These are phyloP conservation scores for Malus hybrid DNA, from an alignment of 331 rosid genomes.

Conservation along the genomic window DNA sequence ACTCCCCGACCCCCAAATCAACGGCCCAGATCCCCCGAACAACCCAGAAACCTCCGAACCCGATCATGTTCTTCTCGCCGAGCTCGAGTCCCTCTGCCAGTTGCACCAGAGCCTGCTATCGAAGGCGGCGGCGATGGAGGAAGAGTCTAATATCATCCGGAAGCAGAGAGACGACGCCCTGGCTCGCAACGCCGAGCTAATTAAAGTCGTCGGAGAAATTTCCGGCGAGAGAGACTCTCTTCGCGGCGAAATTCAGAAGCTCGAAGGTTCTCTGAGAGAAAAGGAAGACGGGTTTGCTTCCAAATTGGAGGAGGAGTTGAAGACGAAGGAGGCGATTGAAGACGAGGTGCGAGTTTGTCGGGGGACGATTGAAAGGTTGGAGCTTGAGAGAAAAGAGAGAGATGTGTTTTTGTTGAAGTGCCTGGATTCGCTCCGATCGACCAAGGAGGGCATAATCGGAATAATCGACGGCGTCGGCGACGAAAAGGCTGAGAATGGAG, in stretches of 20 bases:
- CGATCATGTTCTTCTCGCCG: conserved; percentile 13
- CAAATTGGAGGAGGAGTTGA: conserved; percentile 22
- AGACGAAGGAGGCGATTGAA: conserved; percentile 9
- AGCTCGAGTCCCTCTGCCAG: conserved; percentile 24
- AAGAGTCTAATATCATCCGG: conserved; percentile 1
- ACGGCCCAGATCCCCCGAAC: conserved; percentile 6
- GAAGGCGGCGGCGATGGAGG: conserved; percentile 13
- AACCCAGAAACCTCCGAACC: conserved; percentile 5
- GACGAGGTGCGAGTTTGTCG: conserved; percentile 20
- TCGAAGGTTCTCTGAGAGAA: conserved; percentile 16
- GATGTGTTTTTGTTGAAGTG: conserved; percentile 23
- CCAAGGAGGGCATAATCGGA: conserved; percentile 27
- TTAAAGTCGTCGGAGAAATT: conserved; percentile 7
- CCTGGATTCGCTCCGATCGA: conserved; percentile 29
- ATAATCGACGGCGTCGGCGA: conserved; percentile 20
- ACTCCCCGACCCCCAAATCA: conserved; percentile 2
- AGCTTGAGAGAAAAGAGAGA: conserved; percentile 24
- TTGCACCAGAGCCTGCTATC: conserved; percentile 19
- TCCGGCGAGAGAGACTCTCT: conserved; percentile 29
- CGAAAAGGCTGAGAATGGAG: not conserved
- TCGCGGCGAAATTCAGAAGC: conserved; percentile 11
- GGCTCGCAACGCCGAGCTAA: conserved; percentile 11
- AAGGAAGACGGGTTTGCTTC: conserved; percentile 3
- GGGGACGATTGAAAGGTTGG: conserved; percentile 33
- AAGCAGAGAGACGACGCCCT: not conserved